phyloP scores from a whole-genome alignment of 2,329 filamentous ascomycete genomes.

The Aspergillus sp. region DNA sequence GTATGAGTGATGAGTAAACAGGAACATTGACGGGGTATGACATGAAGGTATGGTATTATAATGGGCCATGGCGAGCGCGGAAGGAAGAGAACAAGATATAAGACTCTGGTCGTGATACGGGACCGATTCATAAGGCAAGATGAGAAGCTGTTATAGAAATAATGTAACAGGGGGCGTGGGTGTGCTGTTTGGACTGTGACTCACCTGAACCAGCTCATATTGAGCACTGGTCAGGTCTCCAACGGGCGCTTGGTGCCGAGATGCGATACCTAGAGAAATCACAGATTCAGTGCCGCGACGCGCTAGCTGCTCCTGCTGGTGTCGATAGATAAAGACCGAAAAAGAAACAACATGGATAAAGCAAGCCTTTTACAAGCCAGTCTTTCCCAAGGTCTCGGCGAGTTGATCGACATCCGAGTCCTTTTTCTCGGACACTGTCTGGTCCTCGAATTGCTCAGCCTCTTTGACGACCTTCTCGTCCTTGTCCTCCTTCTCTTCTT shows the following conservation, averaged over 20 bases:
- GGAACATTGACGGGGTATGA: no score
- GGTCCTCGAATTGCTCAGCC: conserved; percentile 45
- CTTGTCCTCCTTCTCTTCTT: conserved; percentile 55
- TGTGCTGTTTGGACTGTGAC: neutral
- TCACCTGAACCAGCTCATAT: neutral
- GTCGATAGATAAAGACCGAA: neutral
- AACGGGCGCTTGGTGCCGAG: neutral
- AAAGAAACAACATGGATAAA: conserved; percentile 10
- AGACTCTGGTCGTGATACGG: no score
- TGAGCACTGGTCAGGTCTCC: neutral
- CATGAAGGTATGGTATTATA: no score
- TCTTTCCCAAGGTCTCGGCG: conserved; percentile 67
- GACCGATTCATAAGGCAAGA: no score
- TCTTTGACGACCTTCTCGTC: conserved; percentile 63
- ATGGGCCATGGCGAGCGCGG: neutral
- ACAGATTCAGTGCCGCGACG: no score
- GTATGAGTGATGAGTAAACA: no score
- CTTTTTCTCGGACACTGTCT: conserved; percentile 63
- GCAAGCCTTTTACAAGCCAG: conserved; percentile 29
- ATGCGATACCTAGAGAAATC: no score
- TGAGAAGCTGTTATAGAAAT: neutral
- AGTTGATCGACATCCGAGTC: conserved; percentile 76
- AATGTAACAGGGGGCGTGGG: neutral
- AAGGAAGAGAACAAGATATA: neutral
- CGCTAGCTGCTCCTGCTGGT: neutral